Base-by-base conservation (phyloP, 1,284 basidiomycete genomes). In the Leccinum pallidistipes region DNA sequence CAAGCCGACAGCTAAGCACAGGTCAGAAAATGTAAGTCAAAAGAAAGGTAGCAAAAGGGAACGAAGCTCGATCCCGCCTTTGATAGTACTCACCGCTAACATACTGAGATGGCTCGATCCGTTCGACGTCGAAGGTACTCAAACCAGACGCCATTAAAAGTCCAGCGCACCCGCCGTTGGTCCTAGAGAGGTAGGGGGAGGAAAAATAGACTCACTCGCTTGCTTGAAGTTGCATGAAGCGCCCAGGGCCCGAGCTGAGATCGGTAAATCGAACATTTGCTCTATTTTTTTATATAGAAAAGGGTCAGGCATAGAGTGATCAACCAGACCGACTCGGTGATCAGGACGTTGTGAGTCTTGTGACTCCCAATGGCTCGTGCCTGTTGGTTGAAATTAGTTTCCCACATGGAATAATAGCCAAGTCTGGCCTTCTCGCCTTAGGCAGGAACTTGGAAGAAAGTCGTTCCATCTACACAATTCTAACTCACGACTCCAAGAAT, bases 41-140 rank as follows among this genome's bases (percentile, higher is more conserved):
- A 21, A 21, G 6, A 7, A 11, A 47, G 3, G 11, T 8, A 47
- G 11, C 1, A 21, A 45, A 21, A 21, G 21, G 5, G 12, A 47
- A 47, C 21, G 43, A 45, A n/a, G 11, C 3, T 7, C 18, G 10
- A 45, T 45, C 18, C 43, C 18, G 43, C 43, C 18, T 45, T 11
- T 18, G 10, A 45, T 45, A 18, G 43, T 18, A 55, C 71, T 24
- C 24, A 24, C 24, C 24, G 36, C 67, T 65, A 54, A 74, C 43
- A 47, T 74, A 75, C 34, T 68, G 63, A 11, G 70, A 68, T 2
- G 63, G 70, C 29, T 55, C 6, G 24, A 73, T 32, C 4, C 34
- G 57, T 14, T 58, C 50, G n/a, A 62, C 0, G 18, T 64, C 54
- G 50, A 52, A 6, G 10, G 51, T 5, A 7, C 11, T 55, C 31